Base-by-base conservation (phyloP, 768 basidiomycete genomes). In the Lactarius pseudohatsudake region DNA sequence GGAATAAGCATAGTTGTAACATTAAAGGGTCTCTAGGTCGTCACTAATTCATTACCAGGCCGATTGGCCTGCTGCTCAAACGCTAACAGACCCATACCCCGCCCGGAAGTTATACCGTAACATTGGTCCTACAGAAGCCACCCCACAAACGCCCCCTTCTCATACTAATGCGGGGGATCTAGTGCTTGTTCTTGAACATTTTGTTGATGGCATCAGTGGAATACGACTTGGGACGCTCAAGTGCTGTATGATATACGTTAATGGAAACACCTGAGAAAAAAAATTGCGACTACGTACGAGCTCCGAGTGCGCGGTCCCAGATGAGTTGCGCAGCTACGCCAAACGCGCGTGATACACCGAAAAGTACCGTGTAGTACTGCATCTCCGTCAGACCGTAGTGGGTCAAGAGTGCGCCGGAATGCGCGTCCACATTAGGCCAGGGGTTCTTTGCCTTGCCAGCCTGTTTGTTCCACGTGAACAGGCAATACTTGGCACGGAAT, bases 391-490 rank as follows among this genome's bases (percentile, higher is more conserved):
- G 80, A 58, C 93, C 93, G 73, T 94, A 95, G 79, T 95, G 81
- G 34, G 90, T 89, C 26, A 96, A 80, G 56, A 96, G 85, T 61
- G 86, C 92, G 78, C 93, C 94, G 18, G 96, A 98, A 81, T 96
- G 95, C 59, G 96, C 94, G 76, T 98, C 96, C 64, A 98, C 96
- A 77, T 98, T 98, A 55, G 96, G 96, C 91, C 91, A 94, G 2
- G 92, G 92, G 81, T 94, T 94, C 85, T 93, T 94, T 20, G 91
- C 92, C 78, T 94, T 94, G 71, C 92, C 92, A 71, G 92, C 91
- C 89, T 90, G 28, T 20, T n/a, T 22, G 20, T 41, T 13, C 16
- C 38, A 7, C 5, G 18, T 45, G 26, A 59, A 8, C 7, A 70
- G 69, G 71, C 1, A 43, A 15, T 22, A 7, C 55, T 20, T 59